Evolutionary conservation across 768 basidiomycete genomes (phyloP).

Genomic region (Chiua virens): DNA sequence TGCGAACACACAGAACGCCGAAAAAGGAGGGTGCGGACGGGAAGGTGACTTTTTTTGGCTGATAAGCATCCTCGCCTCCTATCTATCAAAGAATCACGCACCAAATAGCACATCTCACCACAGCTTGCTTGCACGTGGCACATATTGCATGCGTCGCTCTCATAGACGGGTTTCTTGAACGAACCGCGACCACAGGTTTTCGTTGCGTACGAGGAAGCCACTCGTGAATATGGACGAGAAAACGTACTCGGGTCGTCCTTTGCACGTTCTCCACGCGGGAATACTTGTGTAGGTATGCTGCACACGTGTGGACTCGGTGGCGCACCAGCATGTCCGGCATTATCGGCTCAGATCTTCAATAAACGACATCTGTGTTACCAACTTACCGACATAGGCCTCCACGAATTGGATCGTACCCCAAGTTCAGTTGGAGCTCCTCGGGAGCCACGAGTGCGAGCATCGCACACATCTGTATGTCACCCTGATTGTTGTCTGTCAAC

Average conservation of each 20-base stretch:
- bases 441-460: slow-evolving; percentile 65
- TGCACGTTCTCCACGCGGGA: slow-evolving; percentile 51
- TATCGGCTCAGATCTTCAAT: not conserved
- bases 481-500: slow-evolving; percentile 41
- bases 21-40: slow-evolving; percentile 68
- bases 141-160: slow-evolving; percentile 59
- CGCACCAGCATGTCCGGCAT: slow-evolving; percentile 61
- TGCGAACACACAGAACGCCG: slow-evolving; percentile 77
- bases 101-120: slow-evolving; percentile 71
- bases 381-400: slow-evolving; percentile 72
- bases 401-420: slow-evolving; percentile 52
- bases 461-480: slow-evolving; percentile 80
- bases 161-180: slow-evolving; percentile 26
- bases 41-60: slow-evolving; percentile 53
- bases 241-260: slow-evolving; percentile 51
- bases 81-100: slow-evolving; percentile 32
- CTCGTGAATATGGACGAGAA: too few relatives aligned
- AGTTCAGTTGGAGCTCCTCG: slow-evolving; percentile 52
- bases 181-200: slow-evolving; percentile 52
- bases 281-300: slow-evolving; percentile 76
- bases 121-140: slow-evolving; percentile 48
- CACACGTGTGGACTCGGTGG: slow-evolving; percentile 59
- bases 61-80: not conserved
- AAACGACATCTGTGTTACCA: not conserved
- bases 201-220: not conserved